Conservation (phyloP, 2,329 filamentous ascomycete genomes). For the Diplodia corticola region DNA sequence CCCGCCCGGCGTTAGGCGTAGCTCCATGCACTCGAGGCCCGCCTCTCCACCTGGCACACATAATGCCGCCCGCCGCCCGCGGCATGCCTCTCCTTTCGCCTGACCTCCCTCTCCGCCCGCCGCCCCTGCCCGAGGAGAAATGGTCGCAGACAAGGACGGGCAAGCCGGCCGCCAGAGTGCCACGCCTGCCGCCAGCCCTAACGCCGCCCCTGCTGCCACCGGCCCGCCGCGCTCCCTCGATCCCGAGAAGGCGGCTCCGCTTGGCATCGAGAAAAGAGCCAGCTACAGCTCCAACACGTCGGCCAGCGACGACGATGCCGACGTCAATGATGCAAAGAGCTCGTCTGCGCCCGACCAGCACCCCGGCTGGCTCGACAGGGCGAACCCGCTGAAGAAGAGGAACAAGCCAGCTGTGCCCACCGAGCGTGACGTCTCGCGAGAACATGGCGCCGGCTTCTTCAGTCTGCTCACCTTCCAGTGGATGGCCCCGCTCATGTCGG, state of each 20-base stretch:
- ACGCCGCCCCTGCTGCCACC: slow-evolving; percentile 43
- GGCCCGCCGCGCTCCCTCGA: slow-evolving; percentile 39
- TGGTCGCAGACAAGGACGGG: slow-evolving; percentile 40
- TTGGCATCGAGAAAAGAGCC: slow-evolving; percentile 26
- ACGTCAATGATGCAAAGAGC: slow-evolving; percentile 23
- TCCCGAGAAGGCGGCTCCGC: slow-evolving; percentile 21
- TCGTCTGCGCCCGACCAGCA: background rate
- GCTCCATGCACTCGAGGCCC: slow-evolving; percentile 9
- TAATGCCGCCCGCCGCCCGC: slow-evolving; percentile 6
- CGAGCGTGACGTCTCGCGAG: slow-evolving; percentile 59
- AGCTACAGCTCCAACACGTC: slow-evolving; percentile 31
- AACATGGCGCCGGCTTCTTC: slow-evolving; percentile 72
- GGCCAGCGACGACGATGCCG: slow-evolving; percentile 32
- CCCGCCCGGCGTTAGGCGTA: slow-evolving; percentile 16
- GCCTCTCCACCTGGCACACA: slow-evolving; percentile 2
- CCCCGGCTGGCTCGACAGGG: slow-evolving; percentile 57
- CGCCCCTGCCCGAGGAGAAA: slow-evolving; percentile 22
- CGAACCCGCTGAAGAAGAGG: slow-evolving; percentile 52
- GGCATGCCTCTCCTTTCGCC: background rate
- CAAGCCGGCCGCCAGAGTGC: slow-evolving; percentile 38
- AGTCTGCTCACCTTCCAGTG: slow-evolving; percentile 82
- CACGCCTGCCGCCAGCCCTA: slow-evolving; percentile 33
- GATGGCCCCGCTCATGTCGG: slow-evolving; percentile 80
- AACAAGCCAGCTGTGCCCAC: slow-evolving; percentile 57
- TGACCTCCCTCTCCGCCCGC: background rate